Conservation (phyloP, 495 filamentous ascomycete genomes). For the Aspergillus carlsbadensis region DNA sequence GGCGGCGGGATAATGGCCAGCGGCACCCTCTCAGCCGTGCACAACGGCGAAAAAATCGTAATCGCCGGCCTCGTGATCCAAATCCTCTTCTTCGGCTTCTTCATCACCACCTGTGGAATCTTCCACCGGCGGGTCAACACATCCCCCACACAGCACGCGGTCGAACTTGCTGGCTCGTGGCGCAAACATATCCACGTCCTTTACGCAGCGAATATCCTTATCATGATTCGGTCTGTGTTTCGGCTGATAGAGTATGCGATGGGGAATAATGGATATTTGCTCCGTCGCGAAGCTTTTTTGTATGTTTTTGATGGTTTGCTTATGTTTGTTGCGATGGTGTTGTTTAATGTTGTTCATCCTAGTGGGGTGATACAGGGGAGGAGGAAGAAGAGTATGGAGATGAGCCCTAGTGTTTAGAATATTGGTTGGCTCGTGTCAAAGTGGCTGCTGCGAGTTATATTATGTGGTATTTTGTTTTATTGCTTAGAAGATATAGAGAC, state of each 20-base stretch:
- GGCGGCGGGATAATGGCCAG: conserved; percentile 24
- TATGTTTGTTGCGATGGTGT: conserved; percentile 14
- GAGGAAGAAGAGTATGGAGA: too few relatives aligned
- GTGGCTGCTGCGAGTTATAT: too few relatives aligned
- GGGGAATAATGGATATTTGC: conserved; percentile 8
- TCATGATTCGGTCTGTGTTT: conserved; percentile 12
- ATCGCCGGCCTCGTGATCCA: conserved; percentile 40
- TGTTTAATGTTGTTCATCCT: conserved; percentile 19
- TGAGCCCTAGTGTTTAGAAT: too few relatives aligned
- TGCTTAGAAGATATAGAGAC: too few relatives aligned
- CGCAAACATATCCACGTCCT: not conserved
- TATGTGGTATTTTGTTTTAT: too few relatives aligned
- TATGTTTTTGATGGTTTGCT: conserved; percentile 11
- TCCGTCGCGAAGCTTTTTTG: conserved; percentile 8
- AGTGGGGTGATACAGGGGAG: too few relatives aligned
- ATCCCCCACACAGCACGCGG: conserved; percentile 23
- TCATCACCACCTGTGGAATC: conserved; percentile 30
- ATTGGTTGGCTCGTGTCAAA: too few relatives aligned
- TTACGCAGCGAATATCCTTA: not conserved
- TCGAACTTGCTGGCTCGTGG: not conserved
- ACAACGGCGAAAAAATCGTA: conserved; percentile 42
- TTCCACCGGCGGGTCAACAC: conserved; percentile 35
- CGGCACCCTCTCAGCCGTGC: conserved; percentile 7
- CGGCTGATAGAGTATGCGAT: conserved; percentile 9
- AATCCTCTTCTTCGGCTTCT: conserved; percentile 44